A percentile compares a stretch with the other conserved stretches of the same genome.
Conservation (phyloP, 257 asterid genomes). For the Capsicum rhomboideum region DNA sequence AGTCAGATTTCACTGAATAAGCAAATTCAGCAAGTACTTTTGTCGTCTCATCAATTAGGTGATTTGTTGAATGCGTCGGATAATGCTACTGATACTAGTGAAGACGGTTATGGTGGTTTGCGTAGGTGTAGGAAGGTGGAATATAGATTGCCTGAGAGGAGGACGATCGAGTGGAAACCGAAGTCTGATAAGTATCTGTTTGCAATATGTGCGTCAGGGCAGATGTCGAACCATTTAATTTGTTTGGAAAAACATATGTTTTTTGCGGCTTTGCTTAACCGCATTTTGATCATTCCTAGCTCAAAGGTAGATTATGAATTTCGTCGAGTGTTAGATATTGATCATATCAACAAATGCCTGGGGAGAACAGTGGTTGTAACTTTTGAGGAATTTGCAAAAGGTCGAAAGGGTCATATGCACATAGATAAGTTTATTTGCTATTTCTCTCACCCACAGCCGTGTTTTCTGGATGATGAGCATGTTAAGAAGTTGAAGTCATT, state of each 20-base stretch:
- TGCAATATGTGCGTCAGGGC: slow-evolving; percentile 86
- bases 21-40: slow-evolving; percentile 55
- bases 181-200: slow-evolving; percentile 65
- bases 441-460: slow-evolving; percentile 79
- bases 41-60: slow-evolving; percentile 55
- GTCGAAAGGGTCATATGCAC: slow-evolving; percentile 53
- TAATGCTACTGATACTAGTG: slow-evolving; percentile 39
- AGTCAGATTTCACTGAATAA: slow-evolving; percentile 65
- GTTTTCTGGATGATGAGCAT: slow-evolving; percentile 80
- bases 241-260: slow-evolving; percentile 96
- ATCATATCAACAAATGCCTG: slow-evolving; percentile 70
- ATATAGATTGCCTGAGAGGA: slow-evolving; percentile 51
- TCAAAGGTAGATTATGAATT: slow-evolving; percentile 81
- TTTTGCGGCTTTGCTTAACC: slow-evolving; percentile 77
- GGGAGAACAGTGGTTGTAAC: slow-evolving; percentile 77
- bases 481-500: slow-evolving; percentile 72
- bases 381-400: slow-evolving; percentile 72
- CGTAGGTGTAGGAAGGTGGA: slow-evolving; percentile 57
- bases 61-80: slow-evolving; percentile 21
- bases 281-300: slow-evolving; percentile 82
- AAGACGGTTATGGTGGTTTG: slow-evolving; percentile 22
- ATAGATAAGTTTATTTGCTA: slow-evolving; percentile 74
- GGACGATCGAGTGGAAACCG: slow-evolving; percentile 80
- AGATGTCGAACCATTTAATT: slow-evolving; percentile 94
- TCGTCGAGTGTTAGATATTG: slow-evolving; percentile 67